A percentile compares a stretch with the other conserved stretches of the same genome.
These are phyloP conservation scores for Ramicandelaber brevisporus DNA, from an alignment of 192 early-diverging fungal species.

Conservation along the genomic window DNA sequence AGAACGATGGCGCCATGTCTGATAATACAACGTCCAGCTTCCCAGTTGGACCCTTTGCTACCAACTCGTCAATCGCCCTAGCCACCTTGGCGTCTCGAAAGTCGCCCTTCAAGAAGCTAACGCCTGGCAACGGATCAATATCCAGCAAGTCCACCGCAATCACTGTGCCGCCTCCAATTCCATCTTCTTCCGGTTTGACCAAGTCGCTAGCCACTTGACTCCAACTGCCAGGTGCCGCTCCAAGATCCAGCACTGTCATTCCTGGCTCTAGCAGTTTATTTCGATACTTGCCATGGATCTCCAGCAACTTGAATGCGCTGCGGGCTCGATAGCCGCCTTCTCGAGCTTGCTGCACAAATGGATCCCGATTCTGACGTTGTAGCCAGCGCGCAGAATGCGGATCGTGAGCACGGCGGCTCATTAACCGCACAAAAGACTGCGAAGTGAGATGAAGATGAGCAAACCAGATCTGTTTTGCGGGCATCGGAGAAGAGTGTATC, in stretches of 20 bases:
- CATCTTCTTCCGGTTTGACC: background rate
- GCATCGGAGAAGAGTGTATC: too few species aligned
- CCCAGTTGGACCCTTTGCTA: slow-evolving; percentile 3
- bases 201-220: too few species aligned
- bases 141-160: slow-evolving; percentile 33
- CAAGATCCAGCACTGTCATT: background rate
- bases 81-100: slow-evolving; percentile 15
- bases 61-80: slow-evolving; percentile 3
- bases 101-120: slow-evolving; percentile 24
- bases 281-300: slow-evolving; percentile 15
- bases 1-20: slow-evolving; percentile 47
- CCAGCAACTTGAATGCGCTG: slow-evolving; percentile 28
- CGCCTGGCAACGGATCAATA: slow-evolving; percentile 28
- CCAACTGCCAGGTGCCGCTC: background rate
- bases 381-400: slow-evolving; percentile 21
- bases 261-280: background rate
- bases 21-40: slow-evolving; percentile 12
- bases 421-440: too few species aligned
- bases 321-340: slow-evolving; percentile 24
- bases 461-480: too few species aligned
- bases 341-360: slow-evolving; percentile 16
- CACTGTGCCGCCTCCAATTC: slow-evolving; percentile 2
- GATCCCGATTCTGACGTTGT: slow-evolving; percentile 22
- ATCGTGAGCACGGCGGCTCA: too few species aligned
- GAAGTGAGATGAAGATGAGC: too few species aligned